Percentiles rank a stretch among this genome's conserved stretches.
Conservation (phyloP, 257 asterid genomes). For the Plectranthus barbatus region DNA sequence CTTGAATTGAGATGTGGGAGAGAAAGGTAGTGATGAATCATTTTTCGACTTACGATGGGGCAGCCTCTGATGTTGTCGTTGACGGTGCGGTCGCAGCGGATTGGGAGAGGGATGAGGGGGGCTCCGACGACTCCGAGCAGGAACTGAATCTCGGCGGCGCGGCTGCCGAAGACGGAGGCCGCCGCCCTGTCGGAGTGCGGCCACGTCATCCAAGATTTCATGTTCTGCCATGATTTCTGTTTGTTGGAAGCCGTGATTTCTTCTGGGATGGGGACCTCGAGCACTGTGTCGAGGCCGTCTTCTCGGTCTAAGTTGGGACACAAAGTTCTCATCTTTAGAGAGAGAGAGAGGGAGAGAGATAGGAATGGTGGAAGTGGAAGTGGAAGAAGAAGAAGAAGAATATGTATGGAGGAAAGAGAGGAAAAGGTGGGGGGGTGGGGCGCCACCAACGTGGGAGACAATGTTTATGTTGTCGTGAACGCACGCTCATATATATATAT, state of each 20-base stretch:
- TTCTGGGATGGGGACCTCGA: slow-evolving; percentile 84
- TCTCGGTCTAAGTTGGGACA: slow-evolving; percentile 69
- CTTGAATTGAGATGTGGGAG: too few relatives aligned
- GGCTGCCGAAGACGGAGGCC: slow-evolving; percentile 39
- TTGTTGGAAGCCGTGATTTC: slow-evolving; percentile 41
- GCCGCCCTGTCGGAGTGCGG: slow-evolving; percentile 22
- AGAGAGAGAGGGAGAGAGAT: background rate
- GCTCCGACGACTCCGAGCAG: slow-evolving; percentile 74
- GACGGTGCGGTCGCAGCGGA: slow-evolving; percentile 27
- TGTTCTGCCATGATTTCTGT: slow-evolving; percentile 38
- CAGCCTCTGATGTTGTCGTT: slow-evolving; percentile 33
- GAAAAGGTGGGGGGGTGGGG: slow-evolving; percentile 25
- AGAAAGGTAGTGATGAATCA: too few relatives aligned
- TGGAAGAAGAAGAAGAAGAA: background rate
- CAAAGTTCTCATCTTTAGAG: slow-evolving; percentile 53
- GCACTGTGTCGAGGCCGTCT: slow-evolving; percentile 72
- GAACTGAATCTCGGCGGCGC: slow-evolving; percentile 57
- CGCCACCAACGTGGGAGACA: slow-evolving; percentile 54
- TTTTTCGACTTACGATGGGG: slow-evolving; percentile 60
- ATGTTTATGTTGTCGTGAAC: slow-evolving; percentile 53
- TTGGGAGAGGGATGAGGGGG: slow-evolving; percentile 56
- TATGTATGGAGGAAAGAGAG: background rate
- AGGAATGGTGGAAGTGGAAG: background rate
- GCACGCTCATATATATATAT: too few relatives aligned
- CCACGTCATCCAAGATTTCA: slow-evolving; percentile 46